Base-by-base conservation (phyloP, 1,284 basidiomycete genomes). In the Anthracocystis setariae region DNA sequence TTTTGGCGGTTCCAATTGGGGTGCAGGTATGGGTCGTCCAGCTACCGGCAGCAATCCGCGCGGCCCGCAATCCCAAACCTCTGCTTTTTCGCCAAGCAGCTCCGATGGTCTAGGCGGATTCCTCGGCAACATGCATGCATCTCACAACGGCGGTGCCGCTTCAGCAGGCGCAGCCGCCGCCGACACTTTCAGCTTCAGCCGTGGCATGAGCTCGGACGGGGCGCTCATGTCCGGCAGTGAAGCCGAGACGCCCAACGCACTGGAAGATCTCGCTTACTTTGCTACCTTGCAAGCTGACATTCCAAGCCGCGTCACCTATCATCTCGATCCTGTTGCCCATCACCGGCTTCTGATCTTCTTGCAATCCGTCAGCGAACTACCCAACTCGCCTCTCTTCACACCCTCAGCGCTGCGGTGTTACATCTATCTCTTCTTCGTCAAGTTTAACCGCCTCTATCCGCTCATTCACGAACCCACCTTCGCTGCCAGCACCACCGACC, bases 401-500 rank as follows among this genome's bases (percentile, higher is more conserved):
- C 71, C 74, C 8, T 64, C 67, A 15, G 71, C 72, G 13, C 57
- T 78, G 23, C 47, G 71, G 15, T 68, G 71, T 45, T 76, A 74
- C 52, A 67, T 78, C 54, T 67, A 71, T 23, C 71, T 76, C 39
- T 78, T 76, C 49, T 78, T 78, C 33, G 55, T 66, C 53, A 76
- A 72, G 56, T 71, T 73, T 63, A 78, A 76, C 23, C 40, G 56
- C 10, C 61, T 74, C 33, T 72, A 74, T 23, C 76, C 76, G 24
- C 66, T 78, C 33, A 63, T 78, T 15, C 76, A 78, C 46, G 64
- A 73, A 46, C 74, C 74, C 10, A 76, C 74, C 3, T 78, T 78
- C 32, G 51, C 67, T 3, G 60, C 74, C 39, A 73, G 68, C 40
- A 64, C 63, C 35, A 71, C 74, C 20, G 74, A 73, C 37, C 71